These are phyloP conservation scores for Starmerella ratchasimensis DNA, from an alignment of 805 yeast species.

Conservation along the genomic window DNA sequence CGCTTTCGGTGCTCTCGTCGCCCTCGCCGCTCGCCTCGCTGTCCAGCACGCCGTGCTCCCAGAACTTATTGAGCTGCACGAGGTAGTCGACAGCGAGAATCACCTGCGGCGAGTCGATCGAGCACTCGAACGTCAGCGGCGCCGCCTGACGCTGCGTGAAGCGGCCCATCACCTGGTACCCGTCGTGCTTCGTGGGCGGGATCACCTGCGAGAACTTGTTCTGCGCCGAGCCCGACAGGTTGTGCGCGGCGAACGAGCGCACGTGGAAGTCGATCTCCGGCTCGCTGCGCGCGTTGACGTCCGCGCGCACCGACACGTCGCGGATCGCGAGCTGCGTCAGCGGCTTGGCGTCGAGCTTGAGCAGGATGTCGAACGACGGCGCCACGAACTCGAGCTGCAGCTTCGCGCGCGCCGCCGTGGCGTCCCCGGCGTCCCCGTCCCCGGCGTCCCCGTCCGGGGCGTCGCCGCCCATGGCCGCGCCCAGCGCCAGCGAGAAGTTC, in stretches of 20 bases:
- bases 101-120: conserved; percentile 67
- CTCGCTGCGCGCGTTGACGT: conserved; percentile 40
- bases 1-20: conserved; percentile 11
- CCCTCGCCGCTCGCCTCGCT: not conserved
- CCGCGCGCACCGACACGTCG: conserved; percentile 39
- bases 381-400: conserved; percentile 16
- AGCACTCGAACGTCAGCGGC: conserved; percentile 15
- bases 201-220: conserved; percentile 71
- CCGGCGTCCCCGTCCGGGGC: no score
- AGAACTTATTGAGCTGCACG: conserved; percentile 56
- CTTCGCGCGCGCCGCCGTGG: conserved; percentile 1
- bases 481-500: conserved; percentile 10
- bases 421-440: not conserved
- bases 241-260: conserved; percentile 64
- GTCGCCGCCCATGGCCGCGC: not conserved
- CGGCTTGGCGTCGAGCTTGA: conserved; percentile 19
- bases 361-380: conserved; percentile 13
- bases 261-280: conserved; percentile 49
- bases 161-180: conserved; percentile 56
- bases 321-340: conserved; percentile 49
- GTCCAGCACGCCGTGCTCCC: conserved; percentile 32
- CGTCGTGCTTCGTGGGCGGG: conserved; percentile 49
- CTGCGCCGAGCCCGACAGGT: conserved; percentile 45
- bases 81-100: conserved; percentile 78
- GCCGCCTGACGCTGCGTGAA: conserved; percentile 20